A percentile compares a stretch with the other conserved stretches of the same genome.
Evolutionary conservation across 2,329 filamentous ascomycete species (phyloP).

Genomic region (Fusarium sp.): DNA sequence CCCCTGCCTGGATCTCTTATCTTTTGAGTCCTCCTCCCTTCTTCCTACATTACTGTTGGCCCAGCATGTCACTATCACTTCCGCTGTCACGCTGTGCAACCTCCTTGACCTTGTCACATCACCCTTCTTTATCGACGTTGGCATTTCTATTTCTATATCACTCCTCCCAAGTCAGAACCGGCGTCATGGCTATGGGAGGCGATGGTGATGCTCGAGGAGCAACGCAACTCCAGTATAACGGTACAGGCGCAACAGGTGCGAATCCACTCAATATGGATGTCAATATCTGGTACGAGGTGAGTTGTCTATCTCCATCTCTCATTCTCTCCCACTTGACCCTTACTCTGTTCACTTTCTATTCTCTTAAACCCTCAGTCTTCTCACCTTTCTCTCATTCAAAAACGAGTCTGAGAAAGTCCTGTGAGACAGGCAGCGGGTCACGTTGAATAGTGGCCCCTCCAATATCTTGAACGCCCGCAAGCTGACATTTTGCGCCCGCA

Average conservation of each 20-base stretch:
- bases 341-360: neutral
- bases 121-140: conserved; percentile 12
- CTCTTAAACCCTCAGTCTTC: conserved; percentile 14
- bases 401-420: conserved; percentile 6
- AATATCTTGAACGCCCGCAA: conserved; percentile 37
- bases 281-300: conserved; percentile 82
- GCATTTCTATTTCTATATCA: conserved; percentile 35
- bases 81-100: conserved; percentile 17
- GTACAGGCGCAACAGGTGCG: conserved; percentile 73
- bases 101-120: conserved; percentile 8
- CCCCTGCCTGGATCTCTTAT: conserved; percentile 30
- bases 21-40: conserved; percentile 12
- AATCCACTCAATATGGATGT: conserved; percentile 76
- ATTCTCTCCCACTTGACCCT: conserved; percentile 3
- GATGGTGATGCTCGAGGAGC: conserved; percentile 59
- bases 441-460: conserved; percentile 16
- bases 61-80: conserved; percentile 19
- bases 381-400: neutral
- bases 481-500: conserved; percentile 50
- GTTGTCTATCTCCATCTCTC: conserved; percentile 39
- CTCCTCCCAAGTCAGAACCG: conserved; percentile 32
- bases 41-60: conserved; percentile 15
- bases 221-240: conserved; percentile 70
- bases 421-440: conserved; percentile 27
- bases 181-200: conserved; percentile 38